These are phyloP conservation scores for Orbilia brochopaga DNA, from an alignment of 2,329 filamentous ascomycete genomes.

Conservation along the genomic window DNA sequence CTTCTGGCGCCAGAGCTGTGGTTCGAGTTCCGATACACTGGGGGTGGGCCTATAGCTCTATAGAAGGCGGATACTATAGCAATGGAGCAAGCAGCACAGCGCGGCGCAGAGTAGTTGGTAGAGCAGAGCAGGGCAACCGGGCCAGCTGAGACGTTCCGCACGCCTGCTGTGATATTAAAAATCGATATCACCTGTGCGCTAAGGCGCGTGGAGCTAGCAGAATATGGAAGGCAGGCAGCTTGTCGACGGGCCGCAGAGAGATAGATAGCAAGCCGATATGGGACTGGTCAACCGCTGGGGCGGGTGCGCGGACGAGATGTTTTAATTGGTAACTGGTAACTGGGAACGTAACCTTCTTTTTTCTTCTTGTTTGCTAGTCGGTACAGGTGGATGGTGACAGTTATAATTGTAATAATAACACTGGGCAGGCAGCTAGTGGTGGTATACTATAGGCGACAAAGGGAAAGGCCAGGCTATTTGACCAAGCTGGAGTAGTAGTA, in stretches of 20 bases:
- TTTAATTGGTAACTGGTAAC: slow-evolving; percentile 8
- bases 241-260: slow-evolving; percentile 7
- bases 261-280: neutral
- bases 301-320: neutral
- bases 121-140: neutral
- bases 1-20: slow-evolving; percentile 5
- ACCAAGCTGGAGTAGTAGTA: slow-evolving; percentile 32
- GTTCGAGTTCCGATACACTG: slow-evolving; percentile 4
- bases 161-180: slow-evolving; percentile 39
- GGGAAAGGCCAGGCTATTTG: slow-evolving; percentile 19
- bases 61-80: neutral
- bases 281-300: neutral
- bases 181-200: slow-evolving; percentile 30
- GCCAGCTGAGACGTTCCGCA: slow-evolving; percentile 21
- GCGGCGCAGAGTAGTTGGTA: neutral
- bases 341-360: neutral
- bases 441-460: slow-evolving; percentile 48
- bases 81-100: no score
- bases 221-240: slow-evolving; percentile 9
- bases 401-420: slow-evolving; percentile 34
- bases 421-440: slow-evolving; percentile 12
- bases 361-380: slow-evolving; percentile 5
- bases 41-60: slow-evolving; percentile 3
- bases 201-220: slow-evolving; percentile 36
- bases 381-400: neutral